These are phyloP conservation scores for Candida pini DNA, from an alignment of 805 yeast species.

Conservation along the genomic window DNA sequence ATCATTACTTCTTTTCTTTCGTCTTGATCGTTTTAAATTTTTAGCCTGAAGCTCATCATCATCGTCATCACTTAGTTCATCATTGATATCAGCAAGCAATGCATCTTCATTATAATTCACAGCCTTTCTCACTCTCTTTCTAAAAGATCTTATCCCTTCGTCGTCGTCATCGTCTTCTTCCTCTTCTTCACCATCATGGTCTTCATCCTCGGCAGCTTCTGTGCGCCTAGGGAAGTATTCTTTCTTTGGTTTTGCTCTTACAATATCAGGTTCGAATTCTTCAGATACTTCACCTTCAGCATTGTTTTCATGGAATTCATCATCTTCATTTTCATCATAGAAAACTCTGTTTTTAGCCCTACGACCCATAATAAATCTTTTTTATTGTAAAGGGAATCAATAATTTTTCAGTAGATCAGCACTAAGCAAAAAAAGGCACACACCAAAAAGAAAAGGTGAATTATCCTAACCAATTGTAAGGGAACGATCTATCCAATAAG, in stretches of 20 bases:
- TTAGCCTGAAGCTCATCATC: conserved; percentile 16
- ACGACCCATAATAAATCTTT: no score
- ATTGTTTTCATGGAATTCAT: conserved; percentile 7
- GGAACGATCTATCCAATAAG: no score
- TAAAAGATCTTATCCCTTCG: conserved; percentile 17
- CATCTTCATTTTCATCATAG: conserved; percentile 24
- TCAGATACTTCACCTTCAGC: conserved; percentile 16
- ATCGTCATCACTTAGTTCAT: conserved; percentile 18
- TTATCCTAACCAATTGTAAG: no score
- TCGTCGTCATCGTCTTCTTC: conserved; percentile 19
- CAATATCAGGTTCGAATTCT: conserved; percentile 19
- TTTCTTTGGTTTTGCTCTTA: background rate
- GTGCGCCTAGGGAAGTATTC: background rate
- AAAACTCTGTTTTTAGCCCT: no score
- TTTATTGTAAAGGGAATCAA: no score
- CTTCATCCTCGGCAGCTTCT: background rate
- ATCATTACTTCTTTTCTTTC: conserved; percentile 9
- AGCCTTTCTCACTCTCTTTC: conserved; percentile 25
- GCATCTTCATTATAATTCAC: conserved; percentile 32
- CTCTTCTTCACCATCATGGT: conserved; percentile 7
- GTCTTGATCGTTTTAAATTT: conserved; percentile 11
- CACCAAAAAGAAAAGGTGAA: no score
- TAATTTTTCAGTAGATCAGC: no score
- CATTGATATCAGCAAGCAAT: conserved; percentile 20
- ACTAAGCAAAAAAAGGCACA: no score